Conservation (phyloP, 495 filamentous ascomycete genomes). For the Zalerion maritima region DNA sequence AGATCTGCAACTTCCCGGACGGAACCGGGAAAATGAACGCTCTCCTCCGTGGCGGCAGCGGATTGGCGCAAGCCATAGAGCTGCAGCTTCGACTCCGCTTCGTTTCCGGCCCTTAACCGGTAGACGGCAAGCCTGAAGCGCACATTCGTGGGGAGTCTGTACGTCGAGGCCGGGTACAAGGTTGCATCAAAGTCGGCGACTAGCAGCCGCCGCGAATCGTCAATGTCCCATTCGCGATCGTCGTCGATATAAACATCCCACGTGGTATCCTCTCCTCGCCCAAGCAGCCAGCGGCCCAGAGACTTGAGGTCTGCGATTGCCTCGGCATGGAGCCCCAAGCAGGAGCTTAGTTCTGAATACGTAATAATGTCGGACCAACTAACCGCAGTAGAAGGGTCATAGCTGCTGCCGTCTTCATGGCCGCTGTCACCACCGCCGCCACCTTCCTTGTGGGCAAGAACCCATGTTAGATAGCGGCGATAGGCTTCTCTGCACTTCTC, state of each 20-base stretch:
- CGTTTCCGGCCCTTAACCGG: conserved; percentile 51
- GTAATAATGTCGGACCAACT: conserved; percentile 76
- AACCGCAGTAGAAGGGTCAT: no score
- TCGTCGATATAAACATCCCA: conserved; percentile 70
- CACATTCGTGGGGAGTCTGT: conserved; percentile 73
- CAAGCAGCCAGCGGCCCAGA: conserved; percentile 68
- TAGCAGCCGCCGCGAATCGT: conserved; percentile 49
- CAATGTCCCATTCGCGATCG: conserved; percentile 83
- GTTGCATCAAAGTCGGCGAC: conserved; percentile 35
- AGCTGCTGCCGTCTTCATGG: no score
- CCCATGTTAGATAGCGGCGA: conserved; percentile 45
- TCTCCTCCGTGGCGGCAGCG: conserved; percentile 12
- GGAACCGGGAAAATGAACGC: conserved; percentile 56
- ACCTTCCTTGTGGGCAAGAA: no score
- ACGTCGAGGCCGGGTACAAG: conserved; percentile 44
- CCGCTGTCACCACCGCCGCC: no score
- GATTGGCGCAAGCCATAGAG: conserved; percentile 11
- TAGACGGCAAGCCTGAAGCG: conserved; percentile 77
- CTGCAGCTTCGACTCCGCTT: conserved; percentile 64
- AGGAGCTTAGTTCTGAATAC: conserved; percentile 64
- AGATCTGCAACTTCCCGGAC: conserved; percentile 58
- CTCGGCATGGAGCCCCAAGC: conserved; percentile 41
- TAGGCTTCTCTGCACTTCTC: conserved; percentile 46
- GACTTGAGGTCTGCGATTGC: conserved; percentile 54
- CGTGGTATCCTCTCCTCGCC: conserved; percentile 53